Evolutionary conservation across 352 stramenopile species (phyloP), one percentile per base, ranked within the genome.

Genomic region (Saprolegnia parasitica): DNA sequence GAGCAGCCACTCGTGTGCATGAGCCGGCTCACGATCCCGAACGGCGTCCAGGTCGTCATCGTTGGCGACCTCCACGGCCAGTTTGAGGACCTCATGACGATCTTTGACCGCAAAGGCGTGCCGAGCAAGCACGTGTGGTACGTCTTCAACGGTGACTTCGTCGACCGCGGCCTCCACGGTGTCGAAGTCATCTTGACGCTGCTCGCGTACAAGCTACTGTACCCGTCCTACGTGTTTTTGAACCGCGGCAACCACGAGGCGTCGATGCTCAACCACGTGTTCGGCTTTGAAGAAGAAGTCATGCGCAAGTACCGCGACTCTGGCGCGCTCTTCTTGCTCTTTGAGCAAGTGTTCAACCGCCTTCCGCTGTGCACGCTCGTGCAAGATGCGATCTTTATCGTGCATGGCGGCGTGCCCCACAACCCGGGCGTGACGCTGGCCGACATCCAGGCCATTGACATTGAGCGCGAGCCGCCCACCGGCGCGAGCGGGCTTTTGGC

Each of bases 231-330:
- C 4, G 89, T 98, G n/a, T 93, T 93, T 55, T 72, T 98, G 46
- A 98, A 98, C 67, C 86, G 96, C 16, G 96, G 96, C 29, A 98
- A 98, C 71, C 96, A 98, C 73, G 96, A 98, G 81, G 93, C 93
- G 67, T 83, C 81, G 5, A 89, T 97, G 79, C 95, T 97, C 64
- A 98, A 97, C 78, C 87, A 94, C 67, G 84, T 91, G 5, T 95
- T 96, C 57, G 89, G 88, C 0, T 95, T 97, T 66, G 79, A 90
- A 73, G 80, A 89, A 61, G 87, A 97, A 62, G 74, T 96, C 10
- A 89, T 90, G 57, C 75, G 78, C 29, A 93, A 91, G 68, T 93
- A 92, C 70, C 83, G 83, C 58, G 81, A 83, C 0, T 81, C 89
- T 74, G 84, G 80, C 50, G 72, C 84, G 66, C 77, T 96, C 11